phyloP scores from a whole-genome alignment of 345 rosid species.

The Eutrema yunnanense region DNA sequence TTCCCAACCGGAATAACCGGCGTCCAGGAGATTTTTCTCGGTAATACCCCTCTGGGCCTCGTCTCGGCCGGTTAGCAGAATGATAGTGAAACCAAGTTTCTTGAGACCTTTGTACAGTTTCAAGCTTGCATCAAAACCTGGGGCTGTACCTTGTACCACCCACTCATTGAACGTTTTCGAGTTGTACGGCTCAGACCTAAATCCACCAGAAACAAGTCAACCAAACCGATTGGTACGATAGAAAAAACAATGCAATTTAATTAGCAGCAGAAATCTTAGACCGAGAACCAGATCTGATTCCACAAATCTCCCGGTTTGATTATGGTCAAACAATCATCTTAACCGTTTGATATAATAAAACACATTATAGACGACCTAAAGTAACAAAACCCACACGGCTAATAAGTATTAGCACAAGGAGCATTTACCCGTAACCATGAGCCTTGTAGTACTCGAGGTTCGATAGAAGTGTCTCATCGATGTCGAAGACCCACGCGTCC shows the following conservation, averaged over 20 bases:
- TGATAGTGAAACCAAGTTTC: slow-evolving; percentile 51
- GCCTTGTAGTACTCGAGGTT: slow-evolving; percentile 55
- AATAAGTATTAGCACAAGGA: not conserved
- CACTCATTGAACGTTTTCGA: slow-evolving; percentile 42
- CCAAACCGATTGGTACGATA: not conserved
- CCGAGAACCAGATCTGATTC: not conserved
- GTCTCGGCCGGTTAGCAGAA: slow-evolving; percentile 64
- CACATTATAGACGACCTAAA: not conserved
- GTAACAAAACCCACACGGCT: not conserved
- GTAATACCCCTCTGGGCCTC: slow-evolving; percentile 59
- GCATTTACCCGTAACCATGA: slow-evolving; percentile 61
- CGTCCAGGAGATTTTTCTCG: slow-evolving; percentile 36
- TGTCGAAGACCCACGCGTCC: slow-evolving; percentile 87
- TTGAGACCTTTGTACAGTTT: slow-evolving; percentile 51
- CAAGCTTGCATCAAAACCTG: slow-evolving; percentile 57
- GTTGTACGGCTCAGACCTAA: slow-evolving; percentile 52
- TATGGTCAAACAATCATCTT: not conserved
- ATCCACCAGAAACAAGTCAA: not conserved
- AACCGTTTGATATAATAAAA: too few species aligned
- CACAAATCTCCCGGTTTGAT: not conserved
- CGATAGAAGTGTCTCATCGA: slow-evolving; percentile 79
- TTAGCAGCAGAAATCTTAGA: not conserved
- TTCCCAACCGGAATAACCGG: slow-evolving; percentile 67
- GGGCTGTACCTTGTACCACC: slow-evolving; percentile 60
- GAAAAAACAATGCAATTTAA: not conserved